Base-by-base conservation (phyloP, 192 early-diverging fungal species). In the Dissophora ornata region DNA sequence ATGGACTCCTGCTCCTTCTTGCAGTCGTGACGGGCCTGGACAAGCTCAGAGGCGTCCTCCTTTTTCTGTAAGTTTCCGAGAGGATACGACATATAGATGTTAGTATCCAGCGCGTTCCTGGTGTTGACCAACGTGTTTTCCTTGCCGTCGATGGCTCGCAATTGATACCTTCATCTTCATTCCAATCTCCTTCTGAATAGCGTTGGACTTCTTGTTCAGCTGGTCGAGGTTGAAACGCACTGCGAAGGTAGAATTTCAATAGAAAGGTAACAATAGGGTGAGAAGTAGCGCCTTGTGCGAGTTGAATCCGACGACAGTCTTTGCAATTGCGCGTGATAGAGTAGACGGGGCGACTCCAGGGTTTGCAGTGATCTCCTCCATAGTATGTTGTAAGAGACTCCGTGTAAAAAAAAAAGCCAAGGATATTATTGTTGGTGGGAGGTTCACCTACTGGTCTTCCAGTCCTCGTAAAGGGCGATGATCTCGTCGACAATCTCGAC, bases 401-500 rank as follows among this genome's bases (percentile, higher is more conserved):
- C n/a, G n/a, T n/a, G n/a, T n/a, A n/a, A n/a, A n/a, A n/a, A n/a
- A n/a, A n/a, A n/a, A n/a, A n/a, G n/a, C n/a, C n/a, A n/a, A n/a
- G n/a, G n/a, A n/a, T n/a, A n/a, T n/a, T n/a, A n/a, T n/a, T n/a
- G n/a, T n/a, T n/a, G n/a, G n/a, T n/a, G n/a, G n/a, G n/a, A n/a
- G n/a, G n/a, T n/a, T 10, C 47, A 82, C 86, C 28, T 85, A 96
- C 95, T 90, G 26, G 83, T 88, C 32, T 87, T 89, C 96, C 97
- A 98, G 66, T 93, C 88, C 57, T 94, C 85, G 80, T 98, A 97
- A 48, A 94, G 79, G 32, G 83, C 87, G 71, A 98, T 94, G 64
- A 98, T 89, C 66, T 97, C 88, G 78, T 99, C 97, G 26, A 99
- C 94, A 19, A 91, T 57, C 75, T 95, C 91, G 29, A 92, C 92